Conservation (phyloP, 2,329 filamentous ascomycete species). For the Epichloe glyceriae region DNA sequence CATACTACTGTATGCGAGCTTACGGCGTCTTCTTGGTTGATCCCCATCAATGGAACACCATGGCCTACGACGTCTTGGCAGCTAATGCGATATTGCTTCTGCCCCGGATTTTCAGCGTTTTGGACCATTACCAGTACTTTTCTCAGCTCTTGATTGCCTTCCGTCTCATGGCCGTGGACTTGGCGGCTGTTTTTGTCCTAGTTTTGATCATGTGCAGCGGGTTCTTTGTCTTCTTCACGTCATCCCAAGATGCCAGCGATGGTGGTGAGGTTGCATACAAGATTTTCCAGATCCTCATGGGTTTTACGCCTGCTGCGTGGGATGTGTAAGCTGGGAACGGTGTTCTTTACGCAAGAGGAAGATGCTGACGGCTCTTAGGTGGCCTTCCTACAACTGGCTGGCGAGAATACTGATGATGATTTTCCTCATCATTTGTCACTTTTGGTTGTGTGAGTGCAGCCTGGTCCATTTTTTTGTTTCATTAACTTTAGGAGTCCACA, state of each 20-base stretch:
- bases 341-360: background rate
- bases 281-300: conserved; percentile 90
- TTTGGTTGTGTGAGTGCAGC: conserved; percentile 59
- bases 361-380: conserved; percentile 27
- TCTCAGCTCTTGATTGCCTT: conserved; percentile 91
- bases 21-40: conserved; percentile 79
- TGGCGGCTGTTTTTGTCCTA: conserved; percentile 71
- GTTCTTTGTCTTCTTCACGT: conserved; percentile 88
- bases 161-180: conserved; percentile 81
- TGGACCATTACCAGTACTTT: conserved; percentile 94
- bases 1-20: conserved; percentile 80
- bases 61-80: conserved; percentile 88
- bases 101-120: conserved; percentile 79
- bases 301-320: conserved; percentile 92
- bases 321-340: conserved; percentile 46
- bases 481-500: background rate
- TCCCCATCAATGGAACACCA: conserved; percentile 59
- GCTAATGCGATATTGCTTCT: conserved; percentile 82
- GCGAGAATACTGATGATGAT: conserved; percentile 64
- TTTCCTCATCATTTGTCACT: conserved; percentile 91
- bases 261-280: conserved; percentile 70
- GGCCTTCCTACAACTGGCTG: conserved; percentile 61
- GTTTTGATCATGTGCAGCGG: conserved; percentile 83
- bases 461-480: no score
- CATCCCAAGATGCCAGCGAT: conserved; percentile 60